phyloP scores from a whole-genome alignment of 2,329 filamentous ascomycete genomes.

The Leptodontidium sp. region DNA sequence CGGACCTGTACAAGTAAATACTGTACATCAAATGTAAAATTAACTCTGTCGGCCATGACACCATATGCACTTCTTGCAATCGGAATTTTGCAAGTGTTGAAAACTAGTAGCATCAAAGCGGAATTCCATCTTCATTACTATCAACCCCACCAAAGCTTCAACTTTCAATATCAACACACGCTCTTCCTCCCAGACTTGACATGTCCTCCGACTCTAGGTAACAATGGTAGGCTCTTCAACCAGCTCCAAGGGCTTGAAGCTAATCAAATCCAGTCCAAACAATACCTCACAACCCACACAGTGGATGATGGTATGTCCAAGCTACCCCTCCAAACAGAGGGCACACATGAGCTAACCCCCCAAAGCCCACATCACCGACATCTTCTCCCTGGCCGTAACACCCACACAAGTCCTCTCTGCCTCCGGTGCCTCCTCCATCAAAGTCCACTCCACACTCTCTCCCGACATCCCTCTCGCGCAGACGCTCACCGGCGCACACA shows the following conservation, averaged over 20 bases:
- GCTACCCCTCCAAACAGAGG: constrained; percentile 30
- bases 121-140: constrained; percentile 1
- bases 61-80: neutral
- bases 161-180: constrained; percentile 22
- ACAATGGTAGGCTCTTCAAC: constrained; percentile 42
- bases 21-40: constrained; percentile 15
- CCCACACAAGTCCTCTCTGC: constrained; percentile 78
- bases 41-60: neutral
- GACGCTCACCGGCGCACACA: constrained; percentile 81
- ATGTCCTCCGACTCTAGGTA: constrained; percentile 33
- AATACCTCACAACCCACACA: constrained; percentile 94
- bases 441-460: constrained; percentile 77
- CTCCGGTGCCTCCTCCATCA: constrained; percentile 83
- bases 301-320: constrained; percentile 77
- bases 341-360: constrained; percentile 38
- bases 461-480: constrained; percentile 80
- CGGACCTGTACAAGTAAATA: neutral
- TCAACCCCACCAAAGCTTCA: constrained; percentile 17
- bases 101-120: neutral
- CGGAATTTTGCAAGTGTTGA: neutral
- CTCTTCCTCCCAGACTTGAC: constrained; percentile 23
- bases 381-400: constrained; percentile 84
- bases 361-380: constrained; percentile 81
- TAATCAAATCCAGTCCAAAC: constrained; percentile 79
- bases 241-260: neutral